phyloP scores from a whole-genome alignment of 2,329 filamentous ascomycete genomes.

The Neocatenulostroma microsporum region DNA sequence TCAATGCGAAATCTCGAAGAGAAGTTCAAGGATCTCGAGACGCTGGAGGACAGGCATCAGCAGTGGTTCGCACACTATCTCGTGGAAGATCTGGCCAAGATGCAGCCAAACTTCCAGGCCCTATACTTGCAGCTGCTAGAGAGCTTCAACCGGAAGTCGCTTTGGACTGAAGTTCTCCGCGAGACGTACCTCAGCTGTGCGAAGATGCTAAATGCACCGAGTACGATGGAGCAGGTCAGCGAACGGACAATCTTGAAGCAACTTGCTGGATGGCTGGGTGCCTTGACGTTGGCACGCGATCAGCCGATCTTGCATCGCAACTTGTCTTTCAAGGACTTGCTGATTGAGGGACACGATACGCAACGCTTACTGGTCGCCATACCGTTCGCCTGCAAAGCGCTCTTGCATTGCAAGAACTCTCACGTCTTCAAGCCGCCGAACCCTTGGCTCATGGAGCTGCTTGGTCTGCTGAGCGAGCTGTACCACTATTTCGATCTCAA shows the following conservation, averaged over 20 bases:
- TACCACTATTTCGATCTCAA: slow-evolving; percentile 92
- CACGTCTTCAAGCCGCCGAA: slow-evolving; percentile 91
- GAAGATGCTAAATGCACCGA: slow-evolving; percentile 82
- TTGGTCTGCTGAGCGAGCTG: slow-evolving; percentile 81
- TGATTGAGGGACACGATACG: slow-evolving; percentile 88
- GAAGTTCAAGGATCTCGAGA: slow-evolving; percentile 74
- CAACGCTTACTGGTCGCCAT: slow-evolving; percentile 88
- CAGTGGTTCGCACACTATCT: slow-evolving; percentile 96
- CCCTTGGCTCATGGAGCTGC: slow-evolving; percentile 95
- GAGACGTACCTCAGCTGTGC: slow-evolving; percentile 86
- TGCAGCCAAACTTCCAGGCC: slow-evolving; percentile 93
- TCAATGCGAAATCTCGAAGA: slow-evolving; percentile 79
- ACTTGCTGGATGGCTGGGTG: slow-evolving; percentile 85
- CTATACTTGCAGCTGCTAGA: slow-evolving; percentile 86
- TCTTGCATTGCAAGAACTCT: slow-evolving; percentile 75
- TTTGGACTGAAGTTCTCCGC: slow-evolving; percentile 84
- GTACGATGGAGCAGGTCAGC: slow-evolving; percentile 71
- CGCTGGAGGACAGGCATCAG: slow-evolving; percentile 71
- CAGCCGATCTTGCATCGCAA: slow-evolving; percentile 95
- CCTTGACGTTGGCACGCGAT: slow-evolving; percentile 84
- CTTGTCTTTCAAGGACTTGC: slow-evolving; percentile 90
- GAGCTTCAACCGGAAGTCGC: slow-evolving; percentile 65
- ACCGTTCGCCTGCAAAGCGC: slow-evolving; percentile 93
- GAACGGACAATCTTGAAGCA: slow-evolving; percentile 90
- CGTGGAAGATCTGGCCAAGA: slow-evolving; percentile 91